Conservation (phyloP, 352 stramenopile genomes). For the Phytophthora sansomeana region DNA sequence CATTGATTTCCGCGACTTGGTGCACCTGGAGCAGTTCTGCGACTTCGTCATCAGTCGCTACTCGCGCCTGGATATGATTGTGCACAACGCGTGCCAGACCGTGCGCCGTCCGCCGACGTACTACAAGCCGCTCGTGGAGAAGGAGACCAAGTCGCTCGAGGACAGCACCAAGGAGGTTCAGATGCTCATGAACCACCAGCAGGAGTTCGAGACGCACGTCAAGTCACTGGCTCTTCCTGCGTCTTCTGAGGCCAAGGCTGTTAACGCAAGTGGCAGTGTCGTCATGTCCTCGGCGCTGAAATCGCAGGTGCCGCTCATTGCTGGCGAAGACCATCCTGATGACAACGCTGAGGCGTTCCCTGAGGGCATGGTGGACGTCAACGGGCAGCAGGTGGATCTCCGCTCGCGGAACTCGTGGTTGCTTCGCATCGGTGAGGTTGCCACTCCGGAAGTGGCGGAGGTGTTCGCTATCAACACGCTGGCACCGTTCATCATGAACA, state of each 20-base stretch:
- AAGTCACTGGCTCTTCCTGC: conserved; percentile 63
- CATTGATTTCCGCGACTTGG: conserved; percentile 96
- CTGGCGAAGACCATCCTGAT: conserved; percentile 73
- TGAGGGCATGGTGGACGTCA: conserved; percentile 92
- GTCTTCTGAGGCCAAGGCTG: conserved; percentile 26
- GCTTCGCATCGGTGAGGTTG: conserved; percentile 95
- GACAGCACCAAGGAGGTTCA: conserved; percentile 60
- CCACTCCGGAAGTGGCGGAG: conserved; percentile 85
- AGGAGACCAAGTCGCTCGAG: conserved; percentile 76
- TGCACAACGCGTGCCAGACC: conserved; percentile 99
- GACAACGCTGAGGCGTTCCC: conserved; percentile 70
- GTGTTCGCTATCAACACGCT: conserved; percentile 96
- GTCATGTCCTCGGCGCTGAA: conserved; percentile 84
- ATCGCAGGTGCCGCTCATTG: conserved; percentile 82
- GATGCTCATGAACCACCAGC: conserved; percentile 81
- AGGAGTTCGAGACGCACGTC: conserved; percentile 77
- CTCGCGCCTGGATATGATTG: conserved; percentile 95
- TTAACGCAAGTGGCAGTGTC: conserved; percentile 34
- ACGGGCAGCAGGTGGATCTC: conserved; percentile 97
- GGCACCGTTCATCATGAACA: conserved; percentile 98
- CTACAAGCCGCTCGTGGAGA: conserved; percentile 93
- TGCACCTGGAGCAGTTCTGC: conserved; percentile 96
- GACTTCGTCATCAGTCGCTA: conserved; percentile 85
- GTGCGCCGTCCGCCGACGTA: conserved; percentile 94
- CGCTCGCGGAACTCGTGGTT: conserved; percentile 96